Base-by-base conservation (phyloP, 2,329 filamentous ascomycete genomes). In the Hymenoscyphus occultus region DNA sequence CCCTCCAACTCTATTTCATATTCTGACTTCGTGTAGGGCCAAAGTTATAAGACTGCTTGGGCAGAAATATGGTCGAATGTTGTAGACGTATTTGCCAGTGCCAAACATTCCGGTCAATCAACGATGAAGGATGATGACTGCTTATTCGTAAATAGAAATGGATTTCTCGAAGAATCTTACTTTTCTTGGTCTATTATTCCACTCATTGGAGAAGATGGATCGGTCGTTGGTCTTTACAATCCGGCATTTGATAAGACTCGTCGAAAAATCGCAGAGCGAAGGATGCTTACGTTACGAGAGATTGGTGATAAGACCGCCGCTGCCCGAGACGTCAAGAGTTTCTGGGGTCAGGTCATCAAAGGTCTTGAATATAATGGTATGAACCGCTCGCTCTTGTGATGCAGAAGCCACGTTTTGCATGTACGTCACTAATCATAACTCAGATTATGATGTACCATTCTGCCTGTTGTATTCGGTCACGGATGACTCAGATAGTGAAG, bases 61-160 rank as follows among this genome's bases (percentile, higher is more conserved):
- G 68, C 81, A 0, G 91, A 94, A 74, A 89, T 94, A 5, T 93
- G 90, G 90, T 79, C 86, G 28, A 85, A 88, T 5, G 82, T 94
- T 12, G 83, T 87, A 68, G 86, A 86, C 1, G 83, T 90, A 0
- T 91, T 95, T 68, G 80, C 83, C 19, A 86, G 81, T 66, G 91
- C 91, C 0, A 85, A 83, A 75, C 77, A 84, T 48, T 89, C 87
- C 4, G 92, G 91, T 0, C 88, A 93, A 77, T 89, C 91, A 0
- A 92, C 88, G 0, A 91, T 93, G 89, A 94, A 93, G 75, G 88
- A 93, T 69, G 91, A 95, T 71, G 90, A 94, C 68, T 86, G 86
- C 64, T 80, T 94, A 1, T 92, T 93, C 71, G 83, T 95, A 39
- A 81, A 83, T 58, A 85, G 91, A 7, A 85, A 86, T 68, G 85